Evolutionary conservation across 2,329 filamentous ascomycete genomes (phyloP).

Genomic region (Waltergamsia citrina): DNA sequence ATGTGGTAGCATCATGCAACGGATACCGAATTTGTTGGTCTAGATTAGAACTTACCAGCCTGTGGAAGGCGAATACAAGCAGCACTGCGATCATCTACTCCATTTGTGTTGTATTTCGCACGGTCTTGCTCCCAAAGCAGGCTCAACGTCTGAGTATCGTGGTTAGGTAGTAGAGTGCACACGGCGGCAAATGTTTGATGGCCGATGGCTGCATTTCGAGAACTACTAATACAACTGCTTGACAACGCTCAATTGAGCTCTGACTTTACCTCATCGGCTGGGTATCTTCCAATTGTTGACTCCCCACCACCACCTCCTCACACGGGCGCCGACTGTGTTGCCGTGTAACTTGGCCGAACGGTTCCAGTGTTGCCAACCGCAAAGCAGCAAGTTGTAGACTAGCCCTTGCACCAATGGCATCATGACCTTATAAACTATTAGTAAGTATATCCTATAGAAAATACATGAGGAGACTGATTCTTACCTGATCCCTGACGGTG

Average conservation of each 20-base stretch:
- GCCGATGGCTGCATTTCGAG: too few species aligned
- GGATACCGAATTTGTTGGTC: too few species aligned
- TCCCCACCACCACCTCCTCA: conserved; percentile 89
- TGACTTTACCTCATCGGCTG: conserved; percentile 16
- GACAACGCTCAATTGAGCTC: background rate
- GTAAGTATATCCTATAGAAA: background rate
- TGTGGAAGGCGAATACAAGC: too few species aligned
- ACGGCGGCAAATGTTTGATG: too few species aligned
- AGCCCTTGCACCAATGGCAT: conserved; percentile 83
- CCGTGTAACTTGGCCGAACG: conserved; percentile 67
- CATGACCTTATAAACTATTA: conserved; percentile 48
- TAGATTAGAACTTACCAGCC: too few species aligned
- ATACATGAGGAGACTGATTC: conserved; percentile 6
- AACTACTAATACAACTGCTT: too few species aligned
- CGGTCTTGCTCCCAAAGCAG: too few species aligned
- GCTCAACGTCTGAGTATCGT: too few species aligned
- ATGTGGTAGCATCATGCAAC: too few species aligned
- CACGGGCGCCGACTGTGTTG: conserved; percentile 62
- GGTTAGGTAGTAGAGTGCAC: too few species aligned
- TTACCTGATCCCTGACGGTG: conserved; percentile 80
- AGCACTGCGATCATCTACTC: too few species aligned
- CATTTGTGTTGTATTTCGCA: too few species aligned
- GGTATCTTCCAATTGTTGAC: conserved; percentile 86
- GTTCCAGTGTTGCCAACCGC: conserved; percentile 90
- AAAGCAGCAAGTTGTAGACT: conserved; percentile 76